phyloP scores from a whole-genome alignment of 768 basidiomycete genomes.

The Phylloporus sp. region DNA sequence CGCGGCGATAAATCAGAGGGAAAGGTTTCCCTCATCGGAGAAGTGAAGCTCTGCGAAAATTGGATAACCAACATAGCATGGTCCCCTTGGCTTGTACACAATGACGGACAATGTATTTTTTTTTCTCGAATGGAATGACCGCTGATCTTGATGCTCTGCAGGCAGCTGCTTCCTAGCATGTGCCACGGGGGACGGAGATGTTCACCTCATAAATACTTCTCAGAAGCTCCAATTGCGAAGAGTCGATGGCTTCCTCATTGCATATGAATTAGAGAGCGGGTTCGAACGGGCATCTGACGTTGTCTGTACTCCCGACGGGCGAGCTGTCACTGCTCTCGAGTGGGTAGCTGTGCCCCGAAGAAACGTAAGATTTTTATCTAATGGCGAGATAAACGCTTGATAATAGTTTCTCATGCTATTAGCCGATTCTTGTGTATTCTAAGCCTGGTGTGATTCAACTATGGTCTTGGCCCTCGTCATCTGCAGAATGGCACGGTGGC shows the following conservation, averaged over 20 bases:
- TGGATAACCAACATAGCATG: conserved; percentile 66
- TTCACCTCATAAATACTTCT: conserved; percentile 50
- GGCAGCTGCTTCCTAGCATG: conserved; percentile 58
- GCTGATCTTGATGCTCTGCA: conserved; percentile 27
- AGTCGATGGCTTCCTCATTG: conserved; percentile 21
- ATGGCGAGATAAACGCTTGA: conserved; percentile 1
- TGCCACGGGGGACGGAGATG: conserved; percentile 51
- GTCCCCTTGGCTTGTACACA: conserved; percentile 46
- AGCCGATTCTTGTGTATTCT: conserved; percentile 56
- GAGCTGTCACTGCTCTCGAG: conserved; percentile 46
- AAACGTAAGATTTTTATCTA: conserved; percentile 32
- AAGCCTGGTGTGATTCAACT: conserved; percentile 59
- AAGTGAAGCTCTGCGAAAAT: conserved; percentile 42
- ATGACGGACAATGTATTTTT: conserved; percentile 38
- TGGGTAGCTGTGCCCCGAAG: conserved; percentile 46
- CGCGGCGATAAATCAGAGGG: conserved; percentile 15
- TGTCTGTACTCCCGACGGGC: conserved; percentile 36
- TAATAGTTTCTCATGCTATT: conserved; percentile 8
- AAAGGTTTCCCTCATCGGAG: conserved; percentile 32
- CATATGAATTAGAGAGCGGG: conserved; percentile 32
- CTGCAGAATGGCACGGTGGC: conserved; percentile 44
- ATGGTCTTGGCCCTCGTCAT: conserved; percentile 40
- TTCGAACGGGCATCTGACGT: conserved; percentile 27
- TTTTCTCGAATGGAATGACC: neutral
- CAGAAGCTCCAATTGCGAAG: conserved; percentile 38